Evolutionary conservation across 495 filamentous ascomycete species (phyloP), one percentile per base, ranked within the genome.

Genomic region (Lasiosphaeria hispida): DNA sequence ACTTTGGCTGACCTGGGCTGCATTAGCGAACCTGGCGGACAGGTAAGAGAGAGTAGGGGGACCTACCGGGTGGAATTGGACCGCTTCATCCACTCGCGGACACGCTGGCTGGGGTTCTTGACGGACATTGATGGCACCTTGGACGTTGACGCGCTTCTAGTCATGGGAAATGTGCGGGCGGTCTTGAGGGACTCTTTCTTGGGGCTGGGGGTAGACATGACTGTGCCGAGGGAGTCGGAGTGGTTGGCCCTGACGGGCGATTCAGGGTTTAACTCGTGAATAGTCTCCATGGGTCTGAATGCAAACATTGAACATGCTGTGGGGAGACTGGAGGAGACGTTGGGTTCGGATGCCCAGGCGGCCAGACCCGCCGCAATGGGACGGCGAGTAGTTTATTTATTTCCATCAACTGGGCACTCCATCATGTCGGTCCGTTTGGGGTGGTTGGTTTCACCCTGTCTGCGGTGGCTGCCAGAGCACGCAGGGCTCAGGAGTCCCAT

Each of bases 41-140:
- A 50, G 10, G 15, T 17, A 13, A 2, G 0, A 13, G 10, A 18
- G 8, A 0, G 15, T 7, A 19, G 10, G 13, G 8, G 10, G n/a
- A 37, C 48, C 15, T 64, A 67, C 66, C 63, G 53, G 19, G 49
- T 63, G 0, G 66, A 65, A 14, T 59, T 60, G 0, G 68, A 69
- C 5, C 66, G 60, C 39, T 69, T 70, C 10, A 67, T 57, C 68
- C 66, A 71, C 6, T 61, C 64, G 1, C 64, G 60, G 10, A 71
- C 57, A 0, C 62, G 57, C 7, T 62, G 54, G n/a, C 63, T 67
- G 1, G 68, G 40, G 6, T 62, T 67, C 13, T 44, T 62, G 13
- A 48, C 13, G 10, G 42, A 14, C 11, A 54, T 39, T 1, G 23
- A 30, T 30, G 58, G 50, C 11, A 51, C 13, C 11, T 59, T 63